phyloP scores from a whole-genome alignment of 371 early-diverging fungal species.

The Nematocida displodere region DNA sequence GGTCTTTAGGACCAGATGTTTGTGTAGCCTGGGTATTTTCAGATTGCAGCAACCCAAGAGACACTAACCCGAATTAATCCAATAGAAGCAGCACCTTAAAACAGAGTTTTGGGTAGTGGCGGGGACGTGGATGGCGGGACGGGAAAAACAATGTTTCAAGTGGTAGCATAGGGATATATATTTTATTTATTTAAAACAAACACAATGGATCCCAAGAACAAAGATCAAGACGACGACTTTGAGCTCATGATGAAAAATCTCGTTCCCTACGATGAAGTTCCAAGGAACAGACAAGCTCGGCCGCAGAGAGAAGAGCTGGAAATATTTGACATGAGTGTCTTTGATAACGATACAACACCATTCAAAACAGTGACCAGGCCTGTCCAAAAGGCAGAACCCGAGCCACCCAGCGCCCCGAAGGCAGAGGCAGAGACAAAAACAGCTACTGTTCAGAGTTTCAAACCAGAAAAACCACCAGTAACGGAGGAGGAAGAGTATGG shows the following conservation, averaged over 20 bases:
- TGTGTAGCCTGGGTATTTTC: too few relatives aligned
- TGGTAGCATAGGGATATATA: not conserved
- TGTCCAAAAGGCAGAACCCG: not conserved
- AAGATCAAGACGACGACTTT: not conserved
- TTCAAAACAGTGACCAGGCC: too few relatives aligned
- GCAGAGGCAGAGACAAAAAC: not conserved
- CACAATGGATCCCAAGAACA: constrained; percentile 3
- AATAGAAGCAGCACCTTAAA: too few relatives aligned
- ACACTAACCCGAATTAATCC: too few relatives aligned
- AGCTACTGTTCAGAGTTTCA: not conserved
- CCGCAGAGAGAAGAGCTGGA: not conserved
- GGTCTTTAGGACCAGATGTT: too few relatives aligned
- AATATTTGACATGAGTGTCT: not conserved
- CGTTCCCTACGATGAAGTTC: not conserved
- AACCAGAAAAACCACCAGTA: not conserved
- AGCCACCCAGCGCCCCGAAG: not conserved
- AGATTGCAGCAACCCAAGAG: too few relatives aligned
- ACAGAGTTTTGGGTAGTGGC: too few relatives aligned
- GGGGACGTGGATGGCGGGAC: too few relatives aligned
- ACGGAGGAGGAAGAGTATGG: not conserved
- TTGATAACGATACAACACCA: not conserved
- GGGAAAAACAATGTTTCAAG: not conserved
- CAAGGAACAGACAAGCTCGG: not conserved
- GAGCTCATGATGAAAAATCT: not conserved
- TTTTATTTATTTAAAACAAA: constrained; percentile 3